Percentiles rank a stretch among this genome's conserved stretches.
Conservation (phyloP, 2,329 filamentous ascomycete genomes). For the Ophiostoma australiae region DNA sequence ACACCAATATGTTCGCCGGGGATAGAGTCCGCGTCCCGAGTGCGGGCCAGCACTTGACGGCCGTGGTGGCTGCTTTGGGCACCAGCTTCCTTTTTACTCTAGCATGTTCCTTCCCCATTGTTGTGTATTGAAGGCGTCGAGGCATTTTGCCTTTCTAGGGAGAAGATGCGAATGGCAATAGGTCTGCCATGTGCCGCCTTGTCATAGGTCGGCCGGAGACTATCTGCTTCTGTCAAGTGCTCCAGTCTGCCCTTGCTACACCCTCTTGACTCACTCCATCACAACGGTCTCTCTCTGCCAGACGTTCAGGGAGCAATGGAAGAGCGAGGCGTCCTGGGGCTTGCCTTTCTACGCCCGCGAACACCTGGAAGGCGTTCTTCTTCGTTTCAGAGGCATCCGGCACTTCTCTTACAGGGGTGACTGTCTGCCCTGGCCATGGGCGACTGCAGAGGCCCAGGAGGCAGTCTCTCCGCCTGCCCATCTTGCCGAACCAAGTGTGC, state of each 20-base stretch:
- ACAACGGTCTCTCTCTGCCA: neutral
- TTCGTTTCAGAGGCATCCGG: neutral
- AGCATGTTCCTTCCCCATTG: neutral
- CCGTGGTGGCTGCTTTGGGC: conserved; percentile 11
- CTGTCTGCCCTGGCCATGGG: neutral
- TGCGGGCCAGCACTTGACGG: neutral
- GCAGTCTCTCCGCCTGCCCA: neutral
- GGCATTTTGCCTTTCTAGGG: neutral
- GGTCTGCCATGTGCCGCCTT: neutral
- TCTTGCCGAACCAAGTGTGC: neutral
- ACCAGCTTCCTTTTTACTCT: neutral
- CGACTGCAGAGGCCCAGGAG: neutral
- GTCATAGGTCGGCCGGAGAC: neutral
- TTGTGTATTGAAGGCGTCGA: neutral
- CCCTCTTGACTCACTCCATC: neutral
- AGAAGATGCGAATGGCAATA: neutral
- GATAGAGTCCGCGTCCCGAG: neutral
- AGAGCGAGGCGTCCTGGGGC: neutral
- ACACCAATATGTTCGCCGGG: neutral
- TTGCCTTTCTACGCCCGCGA: neutral
- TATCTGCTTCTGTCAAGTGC: neutral
- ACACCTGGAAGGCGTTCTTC: neutral
- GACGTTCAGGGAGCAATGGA: neutral
- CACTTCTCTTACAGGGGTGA: neutral
- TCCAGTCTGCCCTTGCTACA: neutral